Percentiles rank a stretch among this genome's conserved stretches.
Conservation (phyloP, 805 yeast genomes). For the Candida bentonensis region DNA sequence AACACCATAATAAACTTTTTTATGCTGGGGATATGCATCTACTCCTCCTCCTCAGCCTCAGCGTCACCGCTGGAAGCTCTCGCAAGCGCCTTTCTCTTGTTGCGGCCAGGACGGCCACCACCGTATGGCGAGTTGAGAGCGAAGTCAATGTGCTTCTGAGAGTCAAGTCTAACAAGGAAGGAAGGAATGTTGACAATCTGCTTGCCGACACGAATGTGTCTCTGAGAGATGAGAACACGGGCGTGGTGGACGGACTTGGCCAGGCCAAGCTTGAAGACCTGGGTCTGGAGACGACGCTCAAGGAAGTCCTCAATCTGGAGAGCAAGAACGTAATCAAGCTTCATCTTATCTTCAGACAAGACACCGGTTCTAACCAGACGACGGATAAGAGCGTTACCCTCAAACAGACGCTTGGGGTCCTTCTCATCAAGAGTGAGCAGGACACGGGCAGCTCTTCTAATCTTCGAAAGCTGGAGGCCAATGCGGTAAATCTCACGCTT, state of each 20-base stretch:
- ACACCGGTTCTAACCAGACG: slow-evolving; percentile 99
- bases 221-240: slow-evolving; percentile 94
- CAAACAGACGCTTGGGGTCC: slow-evolving; percentile 99
- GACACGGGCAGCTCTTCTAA: slow-evolving; percentile 99
- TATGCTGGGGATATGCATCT: not conserved
- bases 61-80: slow-evolving; percentile 54
- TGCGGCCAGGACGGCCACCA: slow-evolving; percentile 99
- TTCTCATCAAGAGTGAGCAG: slow-evolving; percentile 99
- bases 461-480: slow-evolving; percentile 97
- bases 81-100: slow-evolving; percentile 81
- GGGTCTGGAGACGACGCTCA: slow-evolving; percentile 99
- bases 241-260: slow-evolving; percentile 99
- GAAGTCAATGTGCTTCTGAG: slow-evolving; percentile 99
- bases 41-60: slow-evolving; percentile 57
- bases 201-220: slow-evolving; percentile 99
- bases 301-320: slow-evolving; percentile 97
- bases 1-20: slow-evolving; percentile 1
- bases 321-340: slow-evolving; percentile 99
- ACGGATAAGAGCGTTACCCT: slow-evolving; percentile 99
- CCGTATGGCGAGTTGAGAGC: slow-evolving; percentile 99
- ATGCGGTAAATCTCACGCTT: slow-evolving; percentile 99
- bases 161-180: slow-evolving; percentile 98
- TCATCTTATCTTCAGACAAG: slow-evolving; percentile 97
- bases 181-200: slow-evolving; percentile 98
- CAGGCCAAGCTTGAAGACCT: slow-evolving; percentile 98